These are phyloP conservation scores for Macrolepiota dolichaula DNA, from an alignment of 768 basidiomycete species.

Conservation along the genomic window DNA sequence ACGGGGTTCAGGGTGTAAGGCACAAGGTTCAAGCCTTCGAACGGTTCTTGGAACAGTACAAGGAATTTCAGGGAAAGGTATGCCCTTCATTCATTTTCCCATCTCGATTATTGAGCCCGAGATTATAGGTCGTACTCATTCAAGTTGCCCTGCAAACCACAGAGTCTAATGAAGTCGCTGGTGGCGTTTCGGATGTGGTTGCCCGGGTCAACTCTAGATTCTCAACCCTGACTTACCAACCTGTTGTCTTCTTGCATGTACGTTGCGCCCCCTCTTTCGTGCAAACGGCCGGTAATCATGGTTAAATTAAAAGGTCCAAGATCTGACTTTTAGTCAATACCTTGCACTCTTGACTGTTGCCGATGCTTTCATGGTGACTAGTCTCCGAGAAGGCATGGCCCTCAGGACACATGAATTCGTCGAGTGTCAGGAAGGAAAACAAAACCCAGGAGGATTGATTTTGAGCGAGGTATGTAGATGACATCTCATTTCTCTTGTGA, in stretches of 20 bases:
- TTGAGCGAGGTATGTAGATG: conserved; percentile 62
- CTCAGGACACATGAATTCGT: conserved; percentile 81
- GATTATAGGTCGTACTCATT: conserved; percentile 65
- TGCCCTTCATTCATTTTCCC: background rate
- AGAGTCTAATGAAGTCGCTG: conserved; percentile 69
- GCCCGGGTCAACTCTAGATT: conserved; percentile 81
- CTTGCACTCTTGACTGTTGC: conserved; percentile 78
- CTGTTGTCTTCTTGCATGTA: conserved; percentile 65
- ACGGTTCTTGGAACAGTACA: conserved; percentile 71
- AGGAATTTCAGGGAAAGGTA: conserved; percentile 78
- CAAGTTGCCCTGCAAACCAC: conserved; percentile 87
- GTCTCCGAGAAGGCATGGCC: conserved; percentile 87
- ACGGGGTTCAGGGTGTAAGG: conserved; percentile 81
- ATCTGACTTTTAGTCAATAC: conserved; percentile 84
- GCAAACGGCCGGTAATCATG: background rate
- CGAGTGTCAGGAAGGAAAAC: conserved; percentile 67
- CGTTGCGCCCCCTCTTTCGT: background rate
- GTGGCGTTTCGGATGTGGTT: conserved; percentile 71
- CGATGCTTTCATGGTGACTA: conserved; percentile 83
- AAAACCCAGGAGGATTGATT: conserved; percentile 63
- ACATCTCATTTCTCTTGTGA: background rate
- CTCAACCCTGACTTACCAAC: conserved; percentile 84
- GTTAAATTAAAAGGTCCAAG: conserved; percentile 69
- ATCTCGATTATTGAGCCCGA: background rate
- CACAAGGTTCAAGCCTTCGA: conserved; percentile 87